Evolutionary conservation across 805 yeast genomes (phyloP).

Genomic region (Teunomyces kruisii): DNA sequence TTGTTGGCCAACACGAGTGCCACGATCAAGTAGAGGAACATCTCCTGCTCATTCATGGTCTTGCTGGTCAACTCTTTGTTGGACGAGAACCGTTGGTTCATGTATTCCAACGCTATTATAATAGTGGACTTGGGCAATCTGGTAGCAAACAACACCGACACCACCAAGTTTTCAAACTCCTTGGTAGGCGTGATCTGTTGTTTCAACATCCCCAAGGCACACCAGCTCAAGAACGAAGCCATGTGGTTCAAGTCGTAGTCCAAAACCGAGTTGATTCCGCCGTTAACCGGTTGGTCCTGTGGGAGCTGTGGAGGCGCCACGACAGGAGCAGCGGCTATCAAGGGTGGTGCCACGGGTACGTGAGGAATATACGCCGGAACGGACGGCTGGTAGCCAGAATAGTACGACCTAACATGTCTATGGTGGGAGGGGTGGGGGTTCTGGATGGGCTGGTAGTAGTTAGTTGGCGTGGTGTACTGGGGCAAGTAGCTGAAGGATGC

Average conservation of each 20-base stretch:
- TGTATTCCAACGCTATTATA: conserved; percentile 73
- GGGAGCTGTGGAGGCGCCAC: not conserved
- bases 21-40: conserved; percentile 59
- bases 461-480: conserved; percentile 16
- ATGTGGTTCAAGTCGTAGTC: conserved; percentile 79
- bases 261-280: conserved; percentile 75
- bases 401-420: conserved; percentile 6
- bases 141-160: conserved; percentile 78
- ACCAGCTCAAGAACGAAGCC: conserved; percentile 78
- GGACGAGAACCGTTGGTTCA: conserved; percentile 57
- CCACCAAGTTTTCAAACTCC: conserved; percentile 58
- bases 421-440: conserved; percentile 9
- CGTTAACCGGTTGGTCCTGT: conserved; percentile 33
- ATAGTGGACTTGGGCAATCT: conserved; percentile 83
- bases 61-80: conserved; percentile 13
- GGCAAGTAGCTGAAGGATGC: conserved; percentile 26
- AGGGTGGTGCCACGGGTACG: not conserved
- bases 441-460: conserved; percentile 3
- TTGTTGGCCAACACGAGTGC: conserved; percentile 86
- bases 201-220: conserved; percentile 66
- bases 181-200: conserved; percentile 44
- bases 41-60: conserved; percentile 29
- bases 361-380: not conserved
- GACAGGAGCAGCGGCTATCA: not conserved
- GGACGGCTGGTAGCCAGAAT: conserved; percentile 13